phyloP scores from a whole-genome alignment of 2,329 filamentous ascomycete species.

The Fusarium sp. region DNA sequence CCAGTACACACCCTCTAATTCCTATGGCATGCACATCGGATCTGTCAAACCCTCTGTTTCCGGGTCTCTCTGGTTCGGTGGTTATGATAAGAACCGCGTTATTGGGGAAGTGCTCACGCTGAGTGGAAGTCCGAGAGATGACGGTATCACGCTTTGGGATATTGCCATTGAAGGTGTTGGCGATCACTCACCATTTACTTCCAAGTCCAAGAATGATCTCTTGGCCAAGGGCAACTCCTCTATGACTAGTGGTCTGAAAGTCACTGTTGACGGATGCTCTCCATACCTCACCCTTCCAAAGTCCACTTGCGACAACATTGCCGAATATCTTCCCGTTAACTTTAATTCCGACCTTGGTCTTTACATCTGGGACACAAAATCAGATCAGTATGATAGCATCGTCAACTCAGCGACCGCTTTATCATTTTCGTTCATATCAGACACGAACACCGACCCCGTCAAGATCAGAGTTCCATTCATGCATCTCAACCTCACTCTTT shows the following conservation, averaged over 20 bases:
- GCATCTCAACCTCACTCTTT: conserved; percentile 7
- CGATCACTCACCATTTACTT: background rate
- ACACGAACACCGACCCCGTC: background rate
- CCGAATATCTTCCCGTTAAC: background rate
- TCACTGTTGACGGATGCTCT: background rate
- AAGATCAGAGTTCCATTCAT: conserved; percentile 1
- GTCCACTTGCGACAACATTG: conserved; percentile 7
- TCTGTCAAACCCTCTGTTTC: background rate
- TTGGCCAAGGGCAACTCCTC: background rate
- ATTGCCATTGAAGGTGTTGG: background rate
- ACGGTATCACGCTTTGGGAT: background rate
- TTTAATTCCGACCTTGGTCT: background rate
- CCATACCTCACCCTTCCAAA: conserved; percentile 5
- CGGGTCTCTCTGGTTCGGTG: background rate
- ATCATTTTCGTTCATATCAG: background rate
- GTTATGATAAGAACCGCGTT: conserved; percentile 1
- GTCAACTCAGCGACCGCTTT: background rate
- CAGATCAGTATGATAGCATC: background rate
- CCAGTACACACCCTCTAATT: background rate
- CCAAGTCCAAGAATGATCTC: background rate
- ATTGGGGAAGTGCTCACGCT: background rate
- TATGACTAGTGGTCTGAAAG: background rate
- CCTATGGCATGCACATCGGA: conserved; percentile 2
- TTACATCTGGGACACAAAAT: background rate
- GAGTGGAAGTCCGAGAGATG: background rate